A percentile compares a stretch with the other conserved stretches of the same genome.
phyloP scores from a whole-genome alignment of 106 monocot genomes.

The Posidonia australis region DNA sequence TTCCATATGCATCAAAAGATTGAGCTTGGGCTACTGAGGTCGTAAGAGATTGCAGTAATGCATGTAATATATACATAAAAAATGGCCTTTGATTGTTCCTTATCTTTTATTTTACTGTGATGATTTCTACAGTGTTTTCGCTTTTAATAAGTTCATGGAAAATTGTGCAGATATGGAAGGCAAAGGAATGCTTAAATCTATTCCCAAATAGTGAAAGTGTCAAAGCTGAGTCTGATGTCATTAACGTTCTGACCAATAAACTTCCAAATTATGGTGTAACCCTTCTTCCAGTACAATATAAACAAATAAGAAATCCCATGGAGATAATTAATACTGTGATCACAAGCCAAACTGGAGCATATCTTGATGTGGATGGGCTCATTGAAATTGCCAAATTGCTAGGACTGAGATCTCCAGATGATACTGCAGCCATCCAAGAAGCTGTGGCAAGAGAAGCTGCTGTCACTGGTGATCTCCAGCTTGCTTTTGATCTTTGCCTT shows the following conservation, averaged over 20 bases:
- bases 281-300: slow-evolving; percentile 87
- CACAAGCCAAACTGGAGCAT: slow-evolving; percentile 63
- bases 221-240: slow-evolving; percentile 69
- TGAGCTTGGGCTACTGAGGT: no score
- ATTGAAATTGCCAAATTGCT: slow-evolving; percentile 79
- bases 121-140: neutral
- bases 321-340: slow-evolving; percentile 76
- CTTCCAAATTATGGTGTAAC: slow-evolving; percentile 91
- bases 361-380: slow-evolving; percentile 83
- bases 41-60: no score
- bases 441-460: slow-evolving; percentile 87
- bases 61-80: no score
- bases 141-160: neutral
- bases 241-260: slow-evolving; percentile 72
- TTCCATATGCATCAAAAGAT: no score
- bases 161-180: slow-evolving; percentile 79
- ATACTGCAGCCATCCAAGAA: slow-evolving; percentile 69
- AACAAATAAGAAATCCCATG: slow-evolving; percentile 82
- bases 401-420: slow-evolving; percentile 64
- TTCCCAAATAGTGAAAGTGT: slow-evolving; percentile 59
- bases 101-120: neutral
- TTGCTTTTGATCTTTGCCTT: slow-evolving; percentile 83
- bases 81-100: neutral
- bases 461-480: slow-evolving; percentile 71
- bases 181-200: slow-evolving; percentile 78